A percentile compares a stretch with the other conserved stretches of the same genome.
phyloP scores from a whole-genome alignment of 192 early-diverging fungal species.

The Umbelopsis sp. region DNA sequence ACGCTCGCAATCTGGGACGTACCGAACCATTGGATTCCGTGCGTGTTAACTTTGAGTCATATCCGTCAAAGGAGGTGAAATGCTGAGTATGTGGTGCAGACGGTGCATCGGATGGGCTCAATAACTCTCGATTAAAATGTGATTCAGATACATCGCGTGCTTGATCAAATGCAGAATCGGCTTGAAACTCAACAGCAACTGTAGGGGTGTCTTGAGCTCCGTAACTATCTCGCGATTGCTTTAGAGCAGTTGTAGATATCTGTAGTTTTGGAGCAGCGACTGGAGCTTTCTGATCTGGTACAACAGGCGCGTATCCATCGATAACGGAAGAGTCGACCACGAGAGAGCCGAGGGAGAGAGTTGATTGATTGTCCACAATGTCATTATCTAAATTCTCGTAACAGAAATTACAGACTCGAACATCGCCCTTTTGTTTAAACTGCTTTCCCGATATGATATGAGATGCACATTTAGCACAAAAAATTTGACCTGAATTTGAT shows the following conservation, averaged over 20 bases:
- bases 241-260: constrained; percentile 39
- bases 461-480: constrained; percentile 75
- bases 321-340: background rate
- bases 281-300: constrained; percentile 24
- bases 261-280: constrained; percentile 25
- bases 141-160: background rate
- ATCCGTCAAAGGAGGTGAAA: background rate
- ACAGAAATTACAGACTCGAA: constrained; percentile 71
- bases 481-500: constrained; percentile 59
- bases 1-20: background rate
- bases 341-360: background rate
- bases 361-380: background rate
- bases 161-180: background rate
- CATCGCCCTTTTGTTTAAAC: constrained; percentile 61
- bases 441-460: constrained; percentile 63
- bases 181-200: constrained; percentile 2
- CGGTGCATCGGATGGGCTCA: background rate
- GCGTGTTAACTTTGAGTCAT: background rate
- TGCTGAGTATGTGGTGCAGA: background rate
- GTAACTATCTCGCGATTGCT: constrained; percentile 30
- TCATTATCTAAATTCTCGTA: constrained; percentile 46
- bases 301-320: background rate
- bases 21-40: background rate
- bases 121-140: background rate
- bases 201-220: constrained; percentile 35